phyloP scores from a whole-genome alignment of 345 rosid genomes.

The Pistacia vera region DNA sequence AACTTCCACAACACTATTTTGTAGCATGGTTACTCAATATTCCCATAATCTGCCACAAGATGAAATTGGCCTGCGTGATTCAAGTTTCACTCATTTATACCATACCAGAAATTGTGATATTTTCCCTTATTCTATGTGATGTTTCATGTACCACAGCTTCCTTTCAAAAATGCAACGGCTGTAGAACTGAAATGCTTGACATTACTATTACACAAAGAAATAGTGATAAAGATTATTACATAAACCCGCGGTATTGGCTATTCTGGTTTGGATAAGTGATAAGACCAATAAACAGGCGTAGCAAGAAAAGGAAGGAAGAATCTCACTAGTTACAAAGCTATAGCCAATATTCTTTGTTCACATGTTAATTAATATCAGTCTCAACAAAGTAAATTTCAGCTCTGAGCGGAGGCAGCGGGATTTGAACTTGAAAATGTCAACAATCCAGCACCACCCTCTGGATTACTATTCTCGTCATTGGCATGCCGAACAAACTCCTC shows the following conservation, averaged over 20 bases:
- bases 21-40: too few relatives aligned
- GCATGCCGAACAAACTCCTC: slow-evolving; percentile 96
- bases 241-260: slow-evolving; percentile 28
- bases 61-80: too few relatives aligned
- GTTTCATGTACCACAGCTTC: neutral
- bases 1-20: too few relatives aligned
- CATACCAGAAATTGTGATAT: neutral
- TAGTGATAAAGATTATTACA: slow-evolving; percentile 24
- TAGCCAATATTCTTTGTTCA: slow-evolving; percentile 7
- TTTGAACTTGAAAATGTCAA: slow-evolving; percentile 48
- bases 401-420: slow-evolving; percentile 85
- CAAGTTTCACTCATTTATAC: neutral
- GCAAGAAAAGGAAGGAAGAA: slow-evolving; percentile 6
- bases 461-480: slow-evolving; percentile 58
- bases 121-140: too few relatives aligned
- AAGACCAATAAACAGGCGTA: slow-evolving; percentile 3
- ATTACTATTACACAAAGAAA: slow-evolving; percentile 24
- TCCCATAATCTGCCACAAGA: too few relatives aligned
- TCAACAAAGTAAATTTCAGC: slow-evolving; percentile 33
- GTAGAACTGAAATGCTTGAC: slow-evolving; percentile 8
- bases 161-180: neutral
- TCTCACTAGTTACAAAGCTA: slow-evolving; percentile 17
- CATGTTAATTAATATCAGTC: slow-evolving; percentile 4
- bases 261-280: slow-evolving; percentile 12
- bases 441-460: slow-evolving; percentile 53